A percentile compares a stretch with the other conserved stretches of the same genome.
phyloP scores from a whole-genome alignment of 2,329 filamentous ascomycete species.

The Biscogniauxia sp. region DNA sequence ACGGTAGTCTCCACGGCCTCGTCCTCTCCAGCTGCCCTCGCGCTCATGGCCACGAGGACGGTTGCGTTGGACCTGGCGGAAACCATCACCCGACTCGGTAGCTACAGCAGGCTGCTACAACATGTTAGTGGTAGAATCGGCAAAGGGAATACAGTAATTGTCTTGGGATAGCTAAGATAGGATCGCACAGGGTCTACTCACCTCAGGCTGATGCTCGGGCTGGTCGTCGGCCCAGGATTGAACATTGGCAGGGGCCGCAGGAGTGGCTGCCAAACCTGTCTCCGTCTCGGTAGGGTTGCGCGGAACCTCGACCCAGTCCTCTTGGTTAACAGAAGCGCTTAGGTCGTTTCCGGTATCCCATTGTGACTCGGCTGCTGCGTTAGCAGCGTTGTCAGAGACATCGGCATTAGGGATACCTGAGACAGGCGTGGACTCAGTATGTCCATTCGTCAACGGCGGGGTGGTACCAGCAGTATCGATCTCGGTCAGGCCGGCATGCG shows the following conservation, averaged over 20 bases:
- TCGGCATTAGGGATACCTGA: slow-evolving; percentile 48
- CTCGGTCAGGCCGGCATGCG: slow-evolving; percentile 66
- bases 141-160: background rate
- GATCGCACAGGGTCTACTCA: slow-evolving; percentile 29
- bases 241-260: slow-evolving; percentile 51
- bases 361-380: slow-evolving; percentile 62
- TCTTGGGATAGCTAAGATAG: background rate
- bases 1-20: slow-evolving; percentile 31
- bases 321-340: slow-evolving; percentile 47
- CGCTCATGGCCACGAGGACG: slow-evolving; percentile 31
- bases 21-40: slow-evolving; percentile 27
- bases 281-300: slow-evolving; percentile 74
- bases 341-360: slow-evolving; percentile 57
- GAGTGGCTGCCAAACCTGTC: slow-evolving; percentile 59
- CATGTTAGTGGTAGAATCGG: slow-evolving; percentile 7
- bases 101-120: slow-evolving; percentile 22
- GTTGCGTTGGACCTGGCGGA: slow-evolving; percentile 34
- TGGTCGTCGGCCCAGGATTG: slow-evolving; percentile 84
- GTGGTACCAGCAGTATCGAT: slow-evolving; percentile 50
- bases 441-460: slow-evolving; percentile 41
- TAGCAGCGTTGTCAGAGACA: slow-evolving; percentile 52
- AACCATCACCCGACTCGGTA: slow-evolving; percentile 30
- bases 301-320: slow-evolving; percentile 74
- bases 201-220: slow-evolving; percentile 50
- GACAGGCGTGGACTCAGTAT: slow-evolving; percentile 36